phyloP scores from a whole-genome alignment of 495 filamentous ascomycete species.

The Hypoxylon lienhwacheense region DNA sequence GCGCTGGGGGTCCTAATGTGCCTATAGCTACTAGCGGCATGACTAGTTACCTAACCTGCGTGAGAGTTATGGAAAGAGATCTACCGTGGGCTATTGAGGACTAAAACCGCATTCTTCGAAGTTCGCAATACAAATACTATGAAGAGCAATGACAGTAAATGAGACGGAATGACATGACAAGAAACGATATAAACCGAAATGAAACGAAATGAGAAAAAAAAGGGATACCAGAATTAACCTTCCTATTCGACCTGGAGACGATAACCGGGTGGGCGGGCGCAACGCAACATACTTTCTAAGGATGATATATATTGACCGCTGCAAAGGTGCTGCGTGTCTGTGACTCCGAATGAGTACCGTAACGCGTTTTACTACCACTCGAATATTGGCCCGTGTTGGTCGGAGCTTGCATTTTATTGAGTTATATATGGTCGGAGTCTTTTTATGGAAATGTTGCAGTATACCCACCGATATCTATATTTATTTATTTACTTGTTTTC shows the following conservation, averaged over 20 bases:
- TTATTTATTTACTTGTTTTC: slow-evolving; percentile 8
- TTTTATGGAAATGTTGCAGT: slow-evolving; percentile 19
- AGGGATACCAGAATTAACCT: slow-evolving; percentile 1
- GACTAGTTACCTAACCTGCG: slow-evolving; percentile 78
- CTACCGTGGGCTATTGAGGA: slow-evolving; percentile 66
- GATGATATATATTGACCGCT: neutral
- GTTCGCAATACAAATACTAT: neutral
- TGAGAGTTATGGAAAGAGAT: slow-evolving; percentile 72
- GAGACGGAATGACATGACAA: slow-evolving; percentile 8
- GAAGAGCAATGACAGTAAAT: neutral
- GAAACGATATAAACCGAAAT: slow-evolving; percentile 4
- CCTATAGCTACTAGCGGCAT: slow-evolving; percentile 35
- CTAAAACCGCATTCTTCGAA: slow-evolving; percentile 2
- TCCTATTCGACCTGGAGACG: slow-evolving; percentile 7
- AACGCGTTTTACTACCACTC: neutral
- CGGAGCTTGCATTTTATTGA: neutral
- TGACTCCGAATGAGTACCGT: neutral
- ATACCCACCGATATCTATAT: slow-evolving; percentile 28
- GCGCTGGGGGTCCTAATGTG: slow-evolving; percentile 41
- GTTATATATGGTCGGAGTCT: slow-evolving; percentile 21
- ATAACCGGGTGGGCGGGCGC: neutral
- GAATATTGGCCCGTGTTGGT: slow-evolving; percentile 13
- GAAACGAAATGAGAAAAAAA: slow-evolving; percentile 9
- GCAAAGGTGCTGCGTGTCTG: neutral
- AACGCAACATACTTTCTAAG: neutral